Evolutionary conservation across 169 alveolate species (phyloP).

Genomic region (Cryptosporidium canis): DNA sequence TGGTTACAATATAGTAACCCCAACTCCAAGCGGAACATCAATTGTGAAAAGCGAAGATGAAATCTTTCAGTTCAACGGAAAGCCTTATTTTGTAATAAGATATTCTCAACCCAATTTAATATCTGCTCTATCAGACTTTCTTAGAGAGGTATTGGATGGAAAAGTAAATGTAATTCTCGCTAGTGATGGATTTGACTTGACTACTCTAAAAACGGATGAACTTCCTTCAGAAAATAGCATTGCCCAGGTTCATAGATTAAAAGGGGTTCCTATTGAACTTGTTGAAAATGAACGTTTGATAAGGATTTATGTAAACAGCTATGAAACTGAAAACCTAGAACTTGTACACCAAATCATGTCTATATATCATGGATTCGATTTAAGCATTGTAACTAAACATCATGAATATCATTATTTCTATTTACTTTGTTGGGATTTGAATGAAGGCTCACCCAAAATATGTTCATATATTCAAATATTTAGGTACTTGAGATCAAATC

Average conservation of each 20-base stretch:
- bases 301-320: not conserved
- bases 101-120: not conserved
- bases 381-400: slow-evolving; percentile 10
- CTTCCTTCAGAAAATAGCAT: not conserved
- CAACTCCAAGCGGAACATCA: not conserved
- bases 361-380: slow-evolving; percentile 14
- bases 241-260: not conserved
- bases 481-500: slow-evolving; percentile 28
- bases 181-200: not conserved
- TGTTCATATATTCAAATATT: slow-evolving; percentile 32
- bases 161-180: slow-evolving; percentile 12
- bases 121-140: not conserved
- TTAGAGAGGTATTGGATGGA: slow-evolving; percentile 4
- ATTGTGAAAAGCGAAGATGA: not conserved
- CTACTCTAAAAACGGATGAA: not conserved
- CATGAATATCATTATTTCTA: not conserved
- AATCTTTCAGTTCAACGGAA: slow-evolving; percentile 1
- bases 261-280: slow-evolving; percentile 27
- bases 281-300: slow-evolving; percentile 5
- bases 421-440: slow-evolving; percentile 6
- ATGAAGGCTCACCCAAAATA: not conserved
- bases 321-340: not conserved
- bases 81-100: not conserved
- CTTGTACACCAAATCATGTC: slow-evolving; percentile 18
- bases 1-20: not conserved